These are phyloP conservation scores for Wallacemonas sp. DNA, from an alignment of 208 protist genomes.

Conservation along the genomic window DNA sequence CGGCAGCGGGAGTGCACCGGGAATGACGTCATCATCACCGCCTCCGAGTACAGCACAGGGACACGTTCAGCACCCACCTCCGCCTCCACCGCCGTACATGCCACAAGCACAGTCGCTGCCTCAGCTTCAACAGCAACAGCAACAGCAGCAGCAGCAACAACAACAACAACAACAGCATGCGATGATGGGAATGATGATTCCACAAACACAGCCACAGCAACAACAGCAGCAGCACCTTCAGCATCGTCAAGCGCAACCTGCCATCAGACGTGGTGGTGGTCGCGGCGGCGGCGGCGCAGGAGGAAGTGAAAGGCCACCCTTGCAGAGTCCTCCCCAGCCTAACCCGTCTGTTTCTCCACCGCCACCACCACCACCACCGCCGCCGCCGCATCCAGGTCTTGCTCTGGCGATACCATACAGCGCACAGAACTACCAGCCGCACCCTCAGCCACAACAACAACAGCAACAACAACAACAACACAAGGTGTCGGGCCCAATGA, in stretches of 20 bases:
- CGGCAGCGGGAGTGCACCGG: not conserved
- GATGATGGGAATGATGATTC: not conserved
- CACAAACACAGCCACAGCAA: not conserved
- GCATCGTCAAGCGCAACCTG: not conserved
- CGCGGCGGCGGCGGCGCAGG: too few relatives aligned
- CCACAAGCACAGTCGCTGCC: not conserved
- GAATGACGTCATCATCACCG: not conserved
- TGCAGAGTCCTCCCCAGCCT: too few relatives aligned
- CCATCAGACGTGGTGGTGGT: not conserved
- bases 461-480: too few relatives aligned
- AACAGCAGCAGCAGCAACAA: not conserved
- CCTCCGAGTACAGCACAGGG: not conserved
- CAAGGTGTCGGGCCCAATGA: too few relatives aligned
- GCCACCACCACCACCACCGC: too few relatives aligned
- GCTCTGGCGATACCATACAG: too few relatives aligned
- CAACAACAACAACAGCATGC: not conserved
- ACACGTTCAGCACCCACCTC: too few relatives aligned
- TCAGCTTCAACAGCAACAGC: not conserved
- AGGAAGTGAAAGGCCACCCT: too few relatives aligned
- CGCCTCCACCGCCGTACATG: not conserved
- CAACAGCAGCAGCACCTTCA: conserved; percentile 2
- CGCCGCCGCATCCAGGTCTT: too few relatives aligned
- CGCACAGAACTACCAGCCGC: too few relatives aligned
- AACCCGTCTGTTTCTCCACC: too few relatives aligned
- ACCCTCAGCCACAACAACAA: too few relatives aligned